phyloP scores from a whole-genome alignment of 2,329 filamentous ascomycete genomes.

The Basipetospora sp. region DNA sequence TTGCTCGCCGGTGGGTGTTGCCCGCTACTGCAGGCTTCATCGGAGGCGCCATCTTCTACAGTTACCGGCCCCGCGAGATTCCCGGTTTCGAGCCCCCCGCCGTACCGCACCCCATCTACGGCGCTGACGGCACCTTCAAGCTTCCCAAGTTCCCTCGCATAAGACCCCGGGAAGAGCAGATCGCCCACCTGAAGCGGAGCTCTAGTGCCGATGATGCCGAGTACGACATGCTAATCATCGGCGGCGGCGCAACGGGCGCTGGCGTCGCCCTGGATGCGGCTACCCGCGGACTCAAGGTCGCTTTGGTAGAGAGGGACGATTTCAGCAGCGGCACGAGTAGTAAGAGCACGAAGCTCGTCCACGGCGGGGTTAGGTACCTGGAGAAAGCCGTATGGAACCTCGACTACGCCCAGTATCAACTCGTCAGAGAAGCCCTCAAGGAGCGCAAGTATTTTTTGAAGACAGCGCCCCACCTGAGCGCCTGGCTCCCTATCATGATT shows the following conservation, averaged over 20 bases:
- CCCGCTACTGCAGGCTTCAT: constrained; percentile 12
- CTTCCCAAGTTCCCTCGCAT: constrained; percentile 51
- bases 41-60: constrained; percentile 32
- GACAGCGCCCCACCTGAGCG: constrained; percentile 58
- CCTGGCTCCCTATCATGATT: constrained; percentile 63
- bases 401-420: constrained; percentile 57
- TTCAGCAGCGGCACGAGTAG: constrained; percentile 60
- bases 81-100: constrained; percentile 53
- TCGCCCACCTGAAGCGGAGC: constrained; percentile 40
- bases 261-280: constrained; percentile 60
- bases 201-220: constrained; percentile 22
- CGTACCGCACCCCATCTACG: constrained; percentile 56
- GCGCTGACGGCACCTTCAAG: constrained; percentile 51
- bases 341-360: constrained; percentile 66
- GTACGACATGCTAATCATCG: constrained; percentile 58
- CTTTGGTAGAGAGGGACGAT: constrained; percentile 57
- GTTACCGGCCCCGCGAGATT: constrained; percentile 56
- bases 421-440: constrained; percentile 58
- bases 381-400: constrained; percentile 65
- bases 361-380: constrained; percentile 59
- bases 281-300: constrained; percentile 56
- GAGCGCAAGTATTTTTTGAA: constrained; percentile 63
- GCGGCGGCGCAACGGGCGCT: constrained; percentile 55
- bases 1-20: constrained; percentile 1
- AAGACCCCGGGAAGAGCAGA: constrained; percentile 49